A percentile compares a stretch with the other conserved stretches of the same genome.
These are phyloP conservation scores for Colletotrichum camelliae DNA, from an alignment of 2,329 filamentous ascomycete species.

Conservation along the genomic window DNA sequence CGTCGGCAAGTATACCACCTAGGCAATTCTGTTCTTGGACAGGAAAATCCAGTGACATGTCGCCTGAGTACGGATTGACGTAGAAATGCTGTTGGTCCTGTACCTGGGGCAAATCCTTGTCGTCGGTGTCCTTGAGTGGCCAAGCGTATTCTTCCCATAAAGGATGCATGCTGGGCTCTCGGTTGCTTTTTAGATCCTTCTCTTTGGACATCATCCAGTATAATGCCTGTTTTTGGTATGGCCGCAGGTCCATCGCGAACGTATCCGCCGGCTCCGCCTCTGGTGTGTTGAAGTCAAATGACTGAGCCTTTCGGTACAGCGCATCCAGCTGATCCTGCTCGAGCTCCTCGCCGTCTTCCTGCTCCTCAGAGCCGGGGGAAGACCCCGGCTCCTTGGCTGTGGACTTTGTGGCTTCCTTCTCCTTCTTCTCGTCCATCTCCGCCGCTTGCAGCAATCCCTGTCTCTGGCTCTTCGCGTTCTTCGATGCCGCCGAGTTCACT, in stretches of 20 bases:
- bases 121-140: slow-evolving; percentile 87
- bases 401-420: slow-evolving; percentile 54
- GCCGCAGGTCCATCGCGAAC: slow-evolving; percentile 83
- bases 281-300: slow-evolving; percentile 93
- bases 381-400: slow-evolving; percentile 43
- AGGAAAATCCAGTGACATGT: slow-evolving; percentile 90
- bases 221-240: slow-evolving; percentile 94
- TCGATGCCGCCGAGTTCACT: slow-evolving; percentile 75
- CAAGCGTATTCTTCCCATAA: slow-evolving; percentile 96
- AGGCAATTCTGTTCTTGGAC: slow-evolving; percentile 93
- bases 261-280: slow-evolving; percentile 82
- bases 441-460: slow-evolving; percentile 86
- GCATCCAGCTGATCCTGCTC: slow-evolving; percentile 95
- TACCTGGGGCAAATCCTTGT: slow-evolving; percentile 72
- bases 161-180: slow-evolving; percentile 89
- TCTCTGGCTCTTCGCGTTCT: slow-evolving; percentile 80
- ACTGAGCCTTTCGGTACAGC: slow-evolving; percentile 94
- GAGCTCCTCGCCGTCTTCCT: slow-evolving; percentile 90
- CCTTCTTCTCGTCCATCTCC: slow-evolving; percentile 82
- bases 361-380: slow-evolving; percentile 64
- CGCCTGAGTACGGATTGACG: slow-evolving; percentile 95
- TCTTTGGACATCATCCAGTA: slow-evolving; percentile 98
- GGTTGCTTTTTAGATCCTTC: slow-evolving; percentile 73
- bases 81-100: slow-evolving; percentile 79
- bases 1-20: slow-evolving; percentile 90